Evolutionary conservation across 495 filamentous ascomycete species (phyloP), one percentile per base, ranked within the genome.

Genomic region (Penicillium diatomitis): DNA sequence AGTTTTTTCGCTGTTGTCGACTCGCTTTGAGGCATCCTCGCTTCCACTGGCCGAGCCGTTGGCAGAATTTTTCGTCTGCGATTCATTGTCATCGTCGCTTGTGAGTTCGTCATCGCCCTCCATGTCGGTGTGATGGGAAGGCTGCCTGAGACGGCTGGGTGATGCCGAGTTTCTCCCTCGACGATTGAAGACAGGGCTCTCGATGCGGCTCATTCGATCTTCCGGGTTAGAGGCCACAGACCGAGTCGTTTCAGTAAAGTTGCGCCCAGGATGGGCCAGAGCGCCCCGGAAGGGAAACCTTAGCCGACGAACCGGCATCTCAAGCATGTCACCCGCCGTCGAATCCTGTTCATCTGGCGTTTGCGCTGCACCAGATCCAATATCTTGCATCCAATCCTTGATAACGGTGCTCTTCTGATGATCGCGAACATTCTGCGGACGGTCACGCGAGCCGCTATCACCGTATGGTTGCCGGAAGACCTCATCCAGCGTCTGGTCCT

Each of bases 71-170:
- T 61, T 60, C 27, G 58, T 58, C 7, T 48, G 44, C 31, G 63
- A 64, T 41, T 83, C 82, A 34, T 83, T 80, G 38, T 83, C 84
- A 39, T 83, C 84, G 37, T 85, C 85, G 0, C 86, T 90, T n/a
- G 88, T 76, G n/a, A 88, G 73, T 63, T 95, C 89, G 54, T 95
- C 88, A 54, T 95, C 89, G 3, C 86, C 89, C 65, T 95, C 88
- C 33, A 78, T 88, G 54, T 88, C 88, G 3, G 83, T 87, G 53
- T 86, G 73, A 38, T 72, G 73, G 0, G 73, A 76, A 8, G 69
- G 52, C 42, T 73, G 70, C 9, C 73, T 62, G 35, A 41, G 55
- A 40, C 60, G 63, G 0, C 41, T 52, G 1, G 60, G 57, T 2
- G 66, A 57, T 5, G 48, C n/a, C n/a, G 49, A 53, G 5, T 49